Conservation (phyloP, 371 early-diverging fungal species). For the Syncephalastrum contaminatum region DNA sequence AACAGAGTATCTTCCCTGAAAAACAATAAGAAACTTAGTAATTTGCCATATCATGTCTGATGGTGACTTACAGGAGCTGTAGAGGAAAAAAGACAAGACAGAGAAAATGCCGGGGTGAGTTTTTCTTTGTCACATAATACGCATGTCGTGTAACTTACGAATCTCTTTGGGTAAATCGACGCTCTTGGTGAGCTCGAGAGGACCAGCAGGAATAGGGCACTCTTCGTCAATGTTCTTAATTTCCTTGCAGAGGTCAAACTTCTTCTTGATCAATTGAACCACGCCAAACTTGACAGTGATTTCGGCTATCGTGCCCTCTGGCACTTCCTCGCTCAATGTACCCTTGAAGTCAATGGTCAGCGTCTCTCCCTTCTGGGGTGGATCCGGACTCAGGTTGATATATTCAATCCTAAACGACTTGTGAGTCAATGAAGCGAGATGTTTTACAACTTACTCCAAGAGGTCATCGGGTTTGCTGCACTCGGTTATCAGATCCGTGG, state of each 20-base stretch:
- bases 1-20: slow-evolving; percentile 11
- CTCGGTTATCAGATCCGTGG: slow-evolving; percentile 7
- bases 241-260: slow-evolving; percentile 56
- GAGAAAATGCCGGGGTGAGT: background rate
- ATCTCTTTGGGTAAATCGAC: slow-evolving; percentile 59
- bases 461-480: slow-evolving; percentile 12
- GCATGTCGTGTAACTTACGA: slow-evolving; percentile 31
- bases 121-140: background rate
- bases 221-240: slow-evolving; percentile 44
- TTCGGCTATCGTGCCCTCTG: slow-evolving; percentile 48
- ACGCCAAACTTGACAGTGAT: slow-evolving; percentile 53
- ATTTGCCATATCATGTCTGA: background rate
- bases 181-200: slow-evolving; percentile 33
- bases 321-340: slow-evolving; percentile 34
- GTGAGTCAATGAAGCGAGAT: background rate
- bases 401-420: slow-evolving; percentile 35
- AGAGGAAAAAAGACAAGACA: slow-evolving; percentile 1
- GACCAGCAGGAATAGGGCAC: slow-evolving; percentile 57
- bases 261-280: slow-evolving; percentile 35
- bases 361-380: slow-evolving; percentile 42
- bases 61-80: slow-evolving; percentile 14
- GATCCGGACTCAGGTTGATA: slow-evolving; percentile 54
- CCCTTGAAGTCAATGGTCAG: slow-evolving; percentile 58
- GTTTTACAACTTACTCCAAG: slow-evolving; percentile 9
- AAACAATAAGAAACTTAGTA: background rate